These are phyloP conservation scores for Ogataea pilisensis DNA, from an alignment of 805 yeast genomes.

Conservation along the genomic window DNA sequence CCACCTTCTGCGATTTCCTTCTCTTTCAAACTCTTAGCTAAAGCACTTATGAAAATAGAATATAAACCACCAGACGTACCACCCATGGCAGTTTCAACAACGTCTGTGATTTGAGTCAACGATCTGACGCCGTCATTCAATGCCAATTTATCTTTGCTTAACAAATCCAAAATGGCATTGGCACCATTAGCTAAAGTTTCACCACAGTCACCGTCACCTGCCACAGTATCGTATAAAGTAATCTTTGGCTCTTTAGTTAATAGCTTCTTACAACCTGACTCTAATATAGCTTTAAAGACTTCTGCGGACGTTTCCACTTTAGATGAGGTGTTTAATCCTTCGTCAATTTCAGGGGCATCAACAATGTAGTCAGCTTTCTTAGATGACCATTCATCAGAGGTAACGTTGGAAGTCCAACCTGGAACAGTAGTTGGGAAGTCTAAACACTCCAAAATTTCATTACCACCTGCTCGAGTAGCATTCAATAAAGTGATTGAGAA, in stretches of 20 bases:
- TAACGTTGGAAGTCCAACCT: conserved; percentile 64
- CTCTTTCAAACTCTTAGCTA: conserved; percentile 49
- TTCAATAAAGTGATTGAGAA: conserved; percentile 81
- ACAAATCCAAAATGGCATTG: conserved; percentile 55
- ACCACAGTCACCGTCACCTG: conserved; percentile 98
- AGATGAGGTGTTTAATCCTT: conserved; percentile 28
- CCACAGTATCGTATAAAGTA: conserved; percentile 80
- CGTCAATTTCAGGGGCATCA: conserved; percentile 26
- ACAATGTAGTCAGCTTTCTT: conserved; percentile 22
- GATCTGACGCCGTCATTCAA: conserved; percentile 52
- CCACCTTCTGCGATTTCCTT: conserved; percentile 32
- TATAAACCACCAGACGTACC: conserved; percentile 96
- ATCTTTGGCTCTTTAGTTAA: conserved; percentile 74
- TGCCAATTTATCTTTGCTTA: conserved; percentile 37
- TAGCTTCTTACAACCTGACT: conserved; percentile 47
- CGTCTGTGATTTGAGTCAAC: conserved; percentile 68
- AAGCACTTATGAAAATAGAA: conserved; percentile 77
- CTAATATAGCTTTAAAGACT: conserved; percentile 33
- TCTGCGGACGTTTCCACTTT: conserved; percentile 28
- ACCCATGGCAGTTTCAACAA: conserved; percentile 88
- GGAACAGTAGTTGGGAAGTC: conserved; percentile 76
- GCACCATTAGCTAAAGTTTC: conserved; percentile 85
- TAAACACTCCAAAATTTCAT: conserved; percentile 47
- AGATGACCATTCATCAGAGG: conserved; percentile 21
- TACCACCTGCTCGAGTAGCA: conserved; percentile 48